Base-by-base conservation (phyloP, 768 basidiomycete species). In the Lentinula detonsa region DNA sequence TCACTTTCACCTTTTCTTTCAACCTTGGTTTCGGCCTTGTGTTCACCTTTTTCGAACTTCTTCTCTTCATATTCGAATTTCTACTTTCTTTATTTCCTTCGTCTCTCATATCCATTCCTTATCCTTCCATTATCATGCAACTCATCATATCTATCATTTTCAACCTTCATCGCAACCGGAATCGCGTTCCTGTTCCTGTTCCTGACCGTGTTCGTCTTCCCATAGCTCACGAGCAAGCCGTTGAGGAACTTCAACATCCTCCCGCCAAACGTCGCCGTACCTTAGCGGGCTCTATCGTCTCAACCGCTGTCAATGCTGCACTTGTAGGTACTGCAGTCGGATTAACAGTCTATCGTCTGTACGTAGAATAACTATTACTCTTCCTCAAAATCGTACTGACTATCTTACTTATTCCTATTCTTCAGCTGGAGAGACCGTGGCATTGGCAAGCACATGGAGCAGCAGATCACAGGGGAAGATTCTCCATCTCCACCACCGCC, bases 251-350 rank as follows among this genome's bases (percentile, higher is more conserved):
- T 21, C 43, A 55, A 42, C 54, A 55, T 15, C 86, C 86, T 33
- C 87, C 90, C 51, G 76, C 84, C 66, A 93, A 93, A 78, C 86
- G 87, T 69, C 88, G 90, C 62, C 85, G 88, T 67, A 87, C 87
- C 62, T 80, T 93, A 73, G 87, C 90, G 64, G 90, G 90, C 64
- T 87, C 89, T 61, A 87, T 94, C 68, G 84, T 93, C 63, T 88
- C 90, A 15, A 90, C 90, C 35, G 91, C 92, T 59, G 76, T 93
- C 73, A 90, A 83, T 74, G 91, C 91, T 64, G 92, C 90, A 50
- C 81, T 94, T 61, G 90, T 94, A 62, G 90, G 91, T 61, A 87
- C 90, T 21, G 92, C 92, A 15, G 91, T 94, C 56, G 91, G 91
- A 62, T 79, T 93, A 63, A 91, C 91, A 49, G 90, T 92, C 45